Evolutionary conservation across 2,329 filamentous ascomycete genomes (phyloP), one percentile per base, ranked within the genome.

Genomic region (Microdochium nivale): DNA sequence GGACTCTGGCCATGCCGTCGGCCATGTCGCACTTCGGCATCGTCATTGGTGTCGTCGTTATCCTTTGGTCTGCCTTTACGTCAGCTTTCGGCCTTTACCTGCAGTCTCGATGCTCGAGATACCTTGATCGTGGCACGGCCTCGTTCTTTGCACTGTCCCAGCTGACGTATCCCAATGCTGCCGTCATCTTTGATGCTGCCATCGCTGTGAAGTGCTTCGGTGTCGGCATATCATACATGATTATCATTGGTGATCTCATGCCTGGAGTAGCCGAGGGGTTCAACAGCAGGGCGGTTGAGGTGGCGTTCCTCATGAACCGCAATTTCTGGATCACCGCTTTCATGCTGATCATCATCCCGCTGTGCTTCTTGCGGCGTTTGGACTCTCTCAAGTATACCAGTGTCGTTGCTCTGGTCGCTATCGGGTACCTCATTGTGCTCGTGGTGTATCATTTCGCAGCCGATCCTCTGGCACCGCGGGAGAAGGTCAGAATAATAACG

Each of bases 191-290:
- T 67, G 94, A 99, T 70, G 85, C 86, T 7, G 94, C 94, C 5
- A 99, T 99, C 65, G 90, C 92, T 13, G 84, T 99, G 64, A 99
- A 99, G 68, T 99, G 94, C 70, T 99, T 99, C 65, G 94, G 94
- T 35, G 94, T 99, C 10, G 94, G 88, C 23, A 89, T 97, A 54
- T 96, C 90, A 61, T 99, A 99, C 71, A 81, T 99, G 61, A 99
- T 99, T 64, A 97, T 99, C 63, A 97, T 99, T 60, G 94, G 94
- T 49, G 94, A 99, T 67, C 74, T 99, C 56, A 99, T 99, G 94
- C 94, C 94, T 1, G 92, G 90, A 37, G 94, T 99, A 10, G 84
- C 94, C 24, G 73, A 83, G 54, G 94, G 91, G 3, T 92, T 99
- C 67, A 81, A 83, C 55, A 77, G 80, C 48, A 72, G 75, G 49